Evolutionary conservation across 148 eudicot species (phyloP).

Genomic region (Cornus kousa): DNA sequence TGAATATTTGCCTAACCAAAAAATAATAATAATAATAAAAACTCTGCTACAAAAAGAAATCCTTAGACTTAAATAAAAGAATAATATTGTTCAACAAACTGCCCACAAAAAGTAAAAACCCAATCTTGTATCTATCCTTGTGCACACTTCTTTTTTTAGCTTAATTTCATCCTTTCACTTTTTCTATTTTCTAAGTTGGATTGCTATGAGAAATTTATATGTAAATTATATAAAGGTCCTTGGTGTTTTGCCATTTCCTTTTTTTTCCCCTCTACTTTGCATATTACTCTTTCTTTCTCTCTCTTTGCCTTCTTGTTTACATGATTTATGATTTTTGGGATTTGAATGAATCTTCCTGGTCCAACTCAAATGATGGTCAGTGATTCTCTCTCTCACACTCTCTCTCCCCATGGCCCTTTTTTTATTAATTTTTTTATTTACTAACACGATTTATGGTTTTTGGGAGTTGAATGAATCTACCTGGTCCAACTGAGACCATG

Average conservation of each 20-base stretch:
- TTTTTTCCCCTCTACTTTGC: background rate
- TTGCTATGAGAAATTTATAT: background rate
- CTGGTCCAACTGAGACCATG: slow-evolving; percentile 35
- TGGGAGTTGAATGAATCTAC: slow-evolving; percentile 47
- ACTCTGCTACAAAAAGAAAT: too few species aligned
- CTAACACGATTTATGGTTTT: slow-evolving; percentile 27
- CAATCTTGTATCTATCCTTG: slow-evolving; percentile 15
- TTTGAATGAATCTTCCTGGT: slow-evolving; percentile 38
- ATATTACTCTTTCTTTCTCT: background rate
- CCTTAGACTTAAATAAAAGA: too few species aligned
- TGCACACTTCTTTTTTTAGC: slow-evolving; percentile 32
- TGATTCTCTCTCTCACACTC: background rate
- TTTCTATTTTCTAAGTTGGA: slow-evolving; percentile 15
- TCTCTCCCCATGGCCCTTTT: background rate
- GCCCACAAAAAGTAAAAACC: slow-evolving; percentile 23
- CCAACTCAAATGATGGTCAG: slow-evolving; percentile 39
- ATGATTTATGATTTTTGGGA: slow-evolving; percentile 39
- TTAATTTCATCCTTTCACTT: slow-evolving; percentile 47
- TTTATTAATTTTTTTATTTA: too few species aligned
- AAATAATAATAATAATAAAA: too few species aligned
- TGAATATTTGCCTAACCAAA: too few species aligned
- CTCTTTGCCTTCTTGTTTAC: slow-evolving; percentile 16
- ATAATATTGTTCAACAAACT: too few species aligned
- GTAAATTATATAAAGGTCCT: slow-evolving; percentile 1
- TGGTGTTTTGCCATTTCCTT: slow-evolving; percentile 18